Percentiles rank a stretch among this genome's conserved stretches.
Conservation (phyloP, 2,329 filamentous ascomycete species). For the Hypoxylon sp. region DNA sequence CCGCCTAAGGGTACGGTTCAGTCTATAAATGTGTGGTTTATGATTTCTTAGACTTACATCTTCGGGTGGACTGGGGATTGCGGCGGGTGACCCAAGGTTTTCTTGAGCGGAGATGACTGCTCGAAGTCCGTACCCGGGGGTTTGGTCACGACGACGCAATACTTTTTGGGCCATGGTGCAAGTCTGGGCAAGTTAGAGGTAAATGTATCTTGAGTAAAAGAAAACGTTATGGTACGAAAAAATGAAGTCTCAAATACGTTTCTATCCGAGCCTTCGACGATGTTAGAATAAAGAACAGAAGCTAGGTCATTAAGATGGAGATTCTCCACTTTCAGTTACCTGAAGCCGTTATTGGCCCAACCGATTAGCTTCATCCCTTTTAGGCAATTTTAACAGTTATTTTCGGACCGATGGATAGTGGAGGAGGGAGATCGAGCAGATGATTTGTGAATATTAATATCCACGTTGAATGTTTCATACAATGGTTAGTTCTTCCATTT, state of each 20-base stretch:
- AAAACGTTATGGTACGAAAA: no score
- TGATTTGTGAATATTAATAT: background rate
- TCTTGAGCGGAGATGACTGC: slow-evolving; percentile 43
- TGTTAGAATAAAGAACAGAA: background rate
- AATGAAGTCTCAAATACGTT: background rate
- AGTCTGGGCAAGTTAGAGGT: background rate
- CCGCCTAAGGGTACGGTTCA: slow-evolving; percentile 9
- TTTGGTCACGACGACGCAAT: slow-evolving; percentile 45
- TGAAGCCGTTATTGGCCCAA: slow-evolving; percentile 1
- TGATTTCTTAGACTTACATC: slow-evolving; percentile 43
- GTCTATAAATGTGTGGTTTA: background rate
- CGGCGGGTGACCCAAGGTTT: slow-evolving; percentile 15
- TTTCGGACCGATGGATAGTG: slow-evolving; percentile 4
- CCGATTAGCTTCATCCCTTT: slow-evolving; percentile 5
- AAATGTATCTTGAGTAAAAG: background rate
- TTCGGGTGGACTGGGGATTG: slow-evolving; percentile 46
- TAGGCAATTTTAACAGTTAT: slow-evolving; percentile 7
- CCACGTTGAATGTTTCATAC: background rate
- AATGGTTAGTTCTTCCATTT: background rate
- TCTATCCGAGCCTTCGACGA: background rate
- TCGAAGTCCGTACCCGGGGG: slow-evolving; percentile 45
- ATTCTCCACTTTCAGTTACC: slow-evolving; percentile 14
- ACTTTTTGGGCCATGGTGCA: slow-evolving; percentile 39
- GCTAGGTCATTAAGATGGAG: background rate
- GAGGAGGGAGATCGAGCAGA: background rate